A percentile compares a stretch with the other conserved stretches of the same genome.
Evolutionary conservation across 345 rosid genomes (phyloP).

Genomic region (Rhodamnia argentea): DNA sequence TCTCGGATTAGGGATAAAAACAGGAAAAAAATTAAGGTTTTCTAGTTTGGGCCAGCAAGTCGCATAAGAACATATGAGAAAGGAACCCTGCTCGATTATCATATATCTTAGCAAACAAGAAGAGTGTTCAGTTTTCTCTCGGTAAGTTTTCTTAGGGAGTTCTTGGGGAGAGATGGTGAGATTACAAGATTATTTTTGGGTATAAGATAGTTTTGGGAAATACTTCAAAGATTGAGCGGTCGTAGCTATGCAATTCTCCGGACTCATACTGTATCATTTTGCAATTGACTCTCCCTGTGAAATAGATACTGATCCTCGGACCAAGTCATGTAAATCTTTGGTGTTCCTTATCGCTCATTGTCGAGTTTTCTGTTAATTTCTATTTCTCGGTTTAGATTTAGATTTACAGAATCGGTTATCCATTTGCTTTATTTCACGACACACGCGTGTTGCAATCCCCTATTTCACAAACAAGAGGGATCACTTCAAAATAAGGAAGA

Average conservation of each 20-base stretch:
- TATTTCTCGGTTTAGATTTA: background rate
- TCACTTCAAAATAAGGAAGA: background rate
- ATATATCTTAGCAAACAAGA: background rate
- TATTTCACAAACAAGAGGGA: background rate
- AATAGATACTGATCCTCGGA: too few species aligned
- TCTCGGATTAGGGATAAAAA: background rate
- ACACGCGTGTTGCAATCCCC: background rate
- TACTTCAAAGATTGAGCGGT: too few species aligned
- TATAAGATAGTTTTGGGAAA: too few species aligned
- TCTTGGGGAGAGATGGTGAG: background rate
- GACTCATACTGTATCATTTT: too few species aligned
- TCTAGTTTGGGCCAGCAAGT: background rate
- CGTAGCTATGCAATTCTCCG: too few species aligned
- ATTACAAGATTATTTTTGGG: background rate
- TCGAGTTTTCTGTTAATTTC: background rate
- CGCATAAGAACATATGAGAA: background rate
- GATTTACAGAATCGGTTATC: background rate
- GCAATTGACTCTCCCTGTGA: background rate
- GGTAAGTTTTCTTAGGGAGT: background rate
- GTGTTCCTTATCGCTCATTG: background rate
- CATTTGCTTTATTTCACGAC: background rate
- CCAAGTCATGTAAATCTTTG: accelerated
- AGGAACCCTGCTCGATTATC: background rate
- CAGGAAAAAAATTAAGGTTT: background rate
- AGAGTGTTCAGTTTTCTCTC: background rate